Conservation (phyloP, 1,284 basidiomycete genomes). For the Puccinia coronata region DNA sequence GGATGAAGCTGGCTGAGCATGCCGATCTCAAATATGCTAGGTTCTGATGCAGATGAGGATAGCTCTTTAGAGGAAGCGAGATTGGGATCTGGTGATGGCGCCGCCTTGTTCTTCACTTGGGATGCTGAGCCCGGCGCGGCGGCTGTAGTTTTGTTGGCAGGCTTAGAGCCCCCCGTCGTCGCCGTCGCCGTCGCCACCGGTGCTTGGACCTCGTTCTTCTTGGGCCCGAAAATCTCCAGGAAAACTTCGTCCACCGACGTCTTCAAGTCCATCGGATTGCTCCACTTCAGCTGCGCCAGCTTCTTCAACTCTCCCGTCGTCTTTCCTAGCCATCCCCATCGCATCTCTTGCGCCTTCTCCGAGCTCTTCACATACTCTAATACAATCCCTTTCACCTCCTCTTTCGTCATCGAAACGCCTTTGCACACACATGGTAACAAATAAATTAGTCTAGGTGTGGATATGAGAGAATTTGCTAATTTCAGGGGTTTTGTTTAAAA, state of each 20-base stretch:
- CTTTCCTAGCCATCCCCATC: slow-evolving; percentile 42
- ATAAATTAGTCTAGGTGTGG: too few relatives aligned
- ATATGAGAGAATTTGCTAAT: too few relatives aligned
- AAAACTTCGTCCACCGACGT: slow-evolving; percentile 79
- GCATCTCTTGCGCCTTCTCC: slow-evolving; percentile 1
- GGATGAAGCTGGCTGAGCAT: slow-evolving; percentile 92
- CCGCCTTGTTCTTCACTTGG: slow-evolving; percentile 1
- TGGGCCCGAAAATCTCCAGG: slow-evolving; percentile 74
- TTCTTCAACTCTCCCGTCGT: slow-evolving; percentile 54
- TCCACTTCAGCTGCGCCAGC: slow-evolving; percentile 69
- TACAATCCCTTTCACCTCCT: slow-evolving; percentile 38
- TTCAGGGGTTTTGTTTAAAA: too few relatives aligned
- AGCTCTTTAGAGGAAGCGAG: slow-evolving; percentile 7
- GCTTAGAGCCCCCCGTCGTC: slow-evolving; percentile 50
- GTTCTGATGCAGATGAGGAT: slow-evolving; percentile 13
- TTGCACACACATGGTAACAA: neutral
- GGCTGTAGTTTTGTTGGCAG: slow-evolving; percentile 58
- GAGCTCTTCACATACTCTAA: slow-evolving; percentile 5
- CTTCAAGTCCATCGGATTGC: slow-evolving; percentile 84
- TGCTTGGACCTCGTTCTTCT: slow-evolving; percentile 59
- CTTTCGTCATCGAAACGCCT: slow-evolving; percentile 38
- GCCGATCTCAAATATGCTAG: slow-evolving; percentile 85
- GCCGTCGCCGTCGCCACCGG: too few relatives aligned
- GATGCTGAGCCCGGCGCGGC: slow-evolving; percentile 60
- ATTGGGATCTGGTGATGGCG: slow-evolving; percentile 65